These are phyloP conservation scores for Erodium trifolium DNA, from an alignment of 441 rosid species.

Conservation along the genomic window DNA sequence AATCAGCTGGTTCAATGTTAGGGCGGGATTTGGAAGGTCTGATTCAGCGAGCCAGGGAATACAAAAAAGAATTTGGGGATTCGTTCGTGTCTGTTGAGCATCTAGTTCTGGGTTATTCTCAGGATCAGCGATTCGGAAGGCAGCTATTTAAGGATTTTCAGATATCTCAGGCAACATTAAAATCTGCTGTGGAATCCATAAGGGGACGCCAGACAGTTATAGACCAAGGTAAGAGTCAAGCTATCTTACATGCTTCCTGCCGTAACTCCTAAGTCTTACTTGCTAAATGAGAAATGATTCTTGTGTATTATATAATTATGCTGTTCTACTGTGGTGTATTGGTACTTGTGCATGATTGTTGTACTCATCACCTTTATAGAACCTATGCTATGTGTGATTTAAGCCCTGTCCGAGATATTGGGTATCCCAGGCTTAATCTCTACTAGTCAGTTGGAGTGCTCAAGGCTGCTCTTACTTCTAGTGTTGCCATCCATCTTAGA, in stretches of 20 bases:
- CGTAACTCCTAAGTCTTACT: no score
- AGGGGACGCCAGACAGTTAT: conserved; percentile 96
- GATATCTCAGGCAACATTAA: conserved; percentile 52
- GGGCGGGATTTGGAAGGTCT: conserved; percentile 93
- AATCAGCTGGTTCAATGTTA: conserved; percentile 85
- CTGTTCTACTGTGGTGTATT: no score
- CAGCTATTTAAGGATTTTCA: conserved; percentile 82
- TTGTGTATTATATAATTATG: no score
- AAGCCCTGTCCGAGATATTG: no score
- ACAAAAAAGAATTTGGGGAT: conserved; percentile 84
- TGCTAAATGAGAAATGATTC: no score
- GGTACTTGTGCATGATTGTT: no score
- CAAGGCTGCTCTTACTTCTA: no score
- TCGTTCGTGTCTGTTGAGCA: conserved; percentile 94
- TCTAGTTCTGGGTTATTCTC: conserved; percentile 73
- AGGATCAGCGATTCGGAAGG: conserved; percentile 86
- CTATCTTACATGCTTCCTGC: neutral
- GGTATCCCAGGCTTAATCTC: no score
- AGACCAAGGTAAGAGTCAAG: conserved; percentile 61
- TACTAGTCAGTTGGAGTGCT: no score
- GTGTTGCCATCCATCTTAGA: no score
- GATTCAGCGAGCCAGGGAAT: conserved; percentile 72
- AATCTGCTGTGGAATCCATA: conserved; percentile 78
- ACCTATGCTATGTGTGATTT: no score
- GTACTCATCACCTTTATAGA: no score